Conservation (phyloP, 2,329 filamentous ascomycete genomes). For the Fusarium globosum region DNA sequence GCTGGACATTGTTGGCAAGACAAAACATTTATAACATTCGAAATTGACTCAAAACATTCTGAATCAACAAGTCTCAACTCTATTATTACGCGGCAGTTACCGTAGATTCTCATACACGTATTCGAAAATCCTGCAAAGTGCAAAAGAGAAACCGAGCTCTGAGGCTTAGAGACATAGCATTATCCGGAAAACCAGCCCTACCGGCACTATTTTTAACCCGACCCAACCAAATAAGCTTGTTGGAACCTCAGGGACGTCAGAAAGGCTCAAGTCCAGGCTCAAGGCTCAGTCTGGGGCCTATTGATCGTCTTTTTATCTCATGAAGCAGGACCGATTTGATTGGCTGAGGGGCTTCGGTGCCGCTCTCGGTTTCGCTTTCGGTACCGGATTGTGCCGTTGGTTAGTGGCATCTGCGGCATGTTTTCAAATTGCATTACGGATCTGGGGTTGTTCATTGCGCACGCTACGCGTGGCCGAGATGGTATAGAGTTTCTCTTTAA, state of each 20-base stretch:
- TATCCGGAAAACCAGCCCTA: not conserved
- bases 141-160: conserved; percentile 6
- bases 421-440: not conserved
- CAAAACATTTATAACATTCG: not conserved
- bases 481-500: not conserved
- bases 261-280: not conserved
- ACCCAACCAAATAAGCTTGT: not conserved
- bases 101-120: not conserved
- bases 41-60: not conserved
- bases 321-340: not conserved
- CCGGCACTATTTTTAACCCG: not conserved
- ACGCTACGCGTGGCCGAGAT: not conserved
- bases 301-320: not conserved
- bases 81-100: not conserved
- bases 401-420: not conserved
- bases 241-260: not conserved
- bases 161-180: not conserved
- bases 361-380: conserved; percentile 7
- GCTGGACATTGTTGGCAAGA: not conserved
- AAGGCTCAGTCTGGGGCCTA: not conserved
- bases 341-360: not conserved
- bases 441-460: not conserved
- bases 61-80: not conserved
- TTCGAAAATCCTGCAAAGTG: not conserved
- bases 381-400: not conserved